A percentile compares a stretch with the other conserved stretches of the same genome.
These are phyloP conservation scores for Fusarium abutilonis DNA, from an alignment of 2,329 filamentous ascomycete genomes.

Conservation along the genomic window DNA sequence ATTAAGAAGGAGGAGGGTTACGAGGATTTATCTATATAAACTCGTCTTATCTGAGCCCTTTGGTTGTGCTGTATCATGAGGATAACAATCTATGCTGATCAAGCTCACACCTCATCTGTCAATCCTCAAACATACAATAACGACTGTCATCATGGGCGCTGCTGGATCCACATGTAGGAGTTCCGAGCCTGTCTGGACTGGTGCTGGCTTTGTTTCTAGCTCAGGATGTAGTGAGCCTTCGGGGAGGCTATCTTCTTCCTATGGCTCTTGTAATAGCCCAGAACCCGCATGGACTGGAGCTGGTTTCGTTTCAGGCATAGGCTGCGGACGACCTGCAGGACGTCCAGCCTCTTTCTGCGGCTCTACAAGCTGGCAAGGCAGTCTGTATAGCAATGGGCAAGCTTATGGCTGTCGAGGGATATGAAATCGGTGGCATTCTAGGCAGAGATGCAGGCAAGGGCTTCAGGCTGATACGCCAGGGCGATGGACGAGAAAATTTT, in stretches of 20 bases:
- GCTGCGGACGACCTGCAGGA: not conserved
- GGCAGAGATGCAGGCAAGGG: constrained; percentile 6
- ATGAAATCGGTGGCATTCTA: not conserved
- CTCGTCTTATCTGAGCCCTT: not conserved
- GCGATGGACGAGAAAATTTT: not conserved
- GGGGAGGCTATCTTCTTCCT: not conserved
- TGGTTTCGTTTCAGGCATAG: not conserved
- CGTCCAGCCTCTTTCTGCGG: not conserved
- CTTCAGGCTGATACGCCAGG: constrained; percentile 2
- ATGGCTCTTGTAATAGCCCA: not conserved
- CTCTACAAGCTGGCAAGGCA: not conserved
- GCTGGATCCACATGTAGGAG: constrained; percentile 1
- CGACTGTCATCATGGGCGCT: constrained; percentile 3
- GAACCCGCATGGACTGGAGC: not conserved
- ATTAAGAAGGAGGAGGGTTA: not conserved
- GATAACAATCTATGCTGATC: too few relatives aligned
- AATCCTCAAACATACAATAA: not conserved
- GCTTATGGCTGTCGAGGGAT: not conserved
- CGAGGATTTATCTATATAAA: constrained; percentile 1
- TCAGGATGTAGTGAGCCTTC: not conserved
- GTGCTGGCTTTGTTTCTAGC: not conserved
- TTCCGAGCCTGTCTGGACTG: not conserved
- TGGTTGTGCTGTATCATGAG: not conserved
- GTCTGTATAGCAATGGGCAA: not conserved
- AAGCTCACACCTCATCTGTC: not conserved